Evolutionary conservation across 257 asterid species (phyloP).

Genomic region (Cynanchum wilfordii): DNA sequence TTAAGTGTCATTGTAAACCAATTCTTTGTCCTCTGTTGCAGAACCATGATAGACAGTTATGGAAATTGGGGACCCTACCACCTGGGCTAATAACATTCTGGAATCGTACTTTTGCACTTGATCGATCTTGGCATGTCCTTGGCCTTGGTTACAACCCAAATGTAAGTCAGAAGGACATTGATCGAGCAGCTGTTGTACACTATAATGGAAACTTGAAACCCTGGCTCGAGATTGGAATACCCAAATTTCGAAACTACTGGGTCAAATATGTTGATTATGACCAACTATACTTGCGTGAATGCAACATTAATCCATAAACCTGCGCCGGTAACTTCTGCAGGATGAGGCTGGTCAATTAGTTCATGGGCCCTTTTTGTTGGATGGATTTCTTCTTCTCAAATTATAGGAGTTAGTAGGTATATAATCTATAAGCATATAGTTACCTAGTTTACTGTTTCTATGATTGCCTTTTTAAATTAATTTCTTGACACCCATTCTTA

Average conservation of each 20-base stretch:
- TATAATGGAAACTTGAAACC: constrained; percentile 91
- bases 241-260: constrained; percentile 74
- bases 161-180: constrained; percentile 62
- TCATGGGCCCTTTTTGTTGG: constrained; percentile 13
- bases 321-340: constrained; percentile 5
- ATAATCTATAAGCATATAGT: constrained; percentile 7
- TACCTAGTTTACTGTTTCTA: not conserved
- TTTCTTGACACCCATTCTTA: constrained; percentile 13
- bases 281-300: constrained; percentile 65
- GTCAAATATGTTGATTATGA: constrained; percentile 63
- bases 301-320: constrained; percentile 66
- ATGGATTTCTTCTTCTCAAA: constrained; percentile 8
- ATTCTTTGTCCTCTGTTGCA: constrained; percentile 20
- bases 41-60: constrained; percentile 77
- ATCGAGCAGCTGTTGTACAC: constrained; percentile 80
- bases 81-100: constrained; percentile 93
- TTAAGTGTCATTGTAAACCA: constrained; percentile 8
- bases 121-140: constrained; percentile 82
- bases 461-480: constrained; percentile 7
- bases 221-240: constrained; percentile 89
- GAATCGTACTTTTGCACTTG: constrained; percentile 64
- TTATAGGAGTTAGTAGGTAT: constrained; percentile 11
- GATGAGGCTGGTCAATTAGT: not conserved
- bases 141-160: constrained; percentile 90
- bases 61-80: constrained; percentile 94